phyloP scores from a whole-genome alignment of 2,329 filamentous ascomycete genomes.

The Claviceps humidiphila region DNA sequence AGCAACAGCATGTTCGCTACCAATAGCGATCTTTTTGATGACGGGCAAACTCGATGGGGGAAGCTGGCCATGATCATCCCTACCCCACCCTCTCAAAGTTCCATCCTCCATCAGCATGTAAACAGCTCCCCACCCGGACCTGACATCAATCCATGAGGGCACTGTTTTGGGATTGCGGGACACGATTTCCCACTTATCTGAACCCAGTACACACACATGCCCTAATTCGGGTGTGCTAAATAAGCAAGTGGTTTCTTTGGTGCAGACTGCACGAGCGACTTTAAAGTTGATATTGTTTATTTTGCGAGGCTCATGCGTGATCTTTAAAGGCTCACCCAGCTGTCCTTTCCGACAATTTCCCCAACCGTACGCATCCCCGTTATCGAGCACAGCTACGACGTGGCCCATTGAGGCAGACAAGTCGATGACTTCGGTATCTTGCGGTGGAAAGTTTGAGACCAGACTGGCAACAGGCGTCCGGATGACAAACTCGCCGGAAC shows the following conservation, averaged over 20 bases:
- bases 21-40: conserved; percentile 55
- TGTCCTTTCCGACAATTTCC: conserved; percentile 79
- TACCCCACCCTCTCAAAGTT: conserved; percentile 59
- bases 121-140: conserved; percentile 71
- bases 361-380: conserved; percentile 77
- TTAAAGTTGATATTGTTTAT: conserved; percentile 46
- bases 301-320: conserved; percentile 47
- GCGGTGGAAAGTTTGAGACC: conserved; percentile 52
- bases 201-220: conserved; percentile 53
- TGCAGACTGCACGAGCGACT: conserved; percentile 58
- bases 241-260: conserved; percentile 74
- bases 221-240: conserved; percentile 43
- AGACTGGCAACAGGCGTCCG: conserved; percentile 32
- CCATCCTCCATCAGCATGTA: conserved; percentile 54
- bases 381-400: conserved; percentile 56
- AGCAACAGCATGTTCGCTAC: conserved; percentile 81
- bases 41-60: conserved; percentile 47
- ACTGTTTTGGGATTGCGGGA: conserved; percentile 41
- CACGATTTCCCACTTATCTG: conserved; percentile 57
- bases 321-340: conserved; percentile 45
- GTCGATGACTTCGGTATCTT: conserved; percentile 42
- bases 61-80: conserved; percentile 74
- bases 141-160: conserved; percentile 51
- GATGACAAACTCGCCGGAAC: conserved; percentile 41
- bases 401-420: conserved; percentile 69